Percentiles rank a stretch among this genome's conserved stretches.
Evolutionary conservation across 164 flowering plant genomes (phyloP).

Genomic region (Berberis vulgaris): DNA sequence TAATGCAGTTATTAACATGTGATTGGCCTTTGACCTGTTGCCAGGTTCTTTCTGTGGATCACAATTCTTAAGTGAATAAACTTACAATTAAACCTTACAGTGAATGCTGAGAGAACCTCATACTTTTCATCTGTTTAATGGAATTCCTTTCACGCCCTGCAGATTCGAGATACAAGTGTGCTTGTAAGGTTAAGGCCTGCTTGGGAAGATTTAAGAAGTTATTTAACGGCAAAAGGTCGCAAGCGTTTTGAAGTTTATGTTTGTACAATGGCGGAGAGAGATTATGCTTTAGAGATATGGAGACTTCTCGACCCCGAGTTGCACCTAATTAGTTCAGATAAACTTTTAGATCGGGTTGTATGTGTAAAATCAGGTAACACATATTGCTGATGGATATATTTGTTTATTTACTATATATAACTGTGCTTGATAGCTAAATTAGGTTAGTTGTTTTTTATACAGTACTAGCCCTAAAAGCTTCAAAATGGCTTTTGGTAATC

Average conservation of each 20-base stretch:
- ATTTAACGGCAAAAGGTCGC: conserved; percentile 89
- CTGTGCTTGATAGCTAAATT: background rate
- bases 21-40: too few species aligned
- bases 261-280: conserved; percentile 98
- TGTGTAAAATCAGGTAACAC: conserved; percentile 88
- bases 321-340: conserved; percentile 57
- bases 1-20: too few species aligned
- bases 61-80: too few species aligned
- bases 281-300: conserved; percentile 99
- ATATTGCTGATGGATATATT: background rate
- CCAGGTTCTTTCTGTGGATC: too few species aligned
- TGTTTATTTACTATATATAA: background rate
- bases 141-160: conserved; percentile 10
- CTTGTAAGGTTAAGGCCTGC: conserved; percentile 95
- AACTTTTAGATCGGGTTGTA: conserved; percentile 71
- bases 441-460: too few species aligned
- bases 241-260: conserved; percentile 98
- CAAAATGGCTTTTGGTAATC: too few species aligned
- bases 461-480: too few species aligned
- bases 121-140: background rate
- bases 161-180: conserved; percentile 98
- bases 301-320: conserved; percentile 95
- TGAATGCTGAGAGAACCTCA: background rate
- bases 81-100: background rate
- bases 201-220: conserved; percentile 94